Evolutionary conservation across 2,329 filamentous ascomycete species (phyloP).

Genomic region (Trichoderma breve): DNA sequence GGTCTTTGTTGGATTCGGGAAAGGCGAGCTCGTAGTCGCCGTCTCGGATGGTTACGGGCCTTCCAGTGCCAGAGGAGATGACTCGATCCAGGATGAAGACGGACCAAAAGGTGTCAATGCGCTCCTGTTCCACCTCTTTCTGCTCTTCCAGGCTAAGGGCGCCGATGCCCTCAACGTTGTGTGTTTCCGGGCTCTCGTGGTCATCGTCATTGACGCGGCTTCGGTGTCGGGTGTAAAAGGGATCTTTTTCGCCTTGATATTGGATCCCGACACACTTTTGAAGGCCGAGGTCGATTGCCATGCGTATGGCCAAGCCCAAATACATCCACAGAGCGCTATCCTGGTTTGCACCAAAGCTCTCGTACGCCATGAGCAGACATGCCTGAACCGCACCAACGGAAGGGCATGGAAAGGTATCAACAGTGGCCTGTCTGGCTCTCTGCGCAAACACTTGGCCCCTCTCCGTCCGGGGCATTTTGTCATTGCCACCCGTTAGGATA

Average conservation of each 20-base stretch:
- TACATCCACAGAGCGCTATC: slow-evolving; percentile 96
- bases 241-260: slow-evolving; percentile 54
- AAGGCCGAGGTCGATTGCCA: slow-evolving; percentile 76
- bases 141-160: slow-evolving; percentile 50
- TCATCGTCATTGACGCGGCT: slow-evolving; percentile 37
- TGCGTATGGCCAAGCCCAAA: slow-evolving; percentile 79
- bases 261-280: slow-evolving; percentile 76
- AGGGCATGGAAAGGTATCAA: slow-evolving; percentile 79
- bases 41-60: slow-evolving; percentile 78
- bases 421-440: slow-evolving; percentile 76
- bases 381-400: slow-evolving; percentile 82
- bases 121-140: slow-evolving; percentile 71
- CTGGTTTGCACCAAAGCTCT: slow-evolving; percentile 83
- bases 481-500: slow-evolving; percentile 46
- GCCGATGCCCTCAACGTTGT: slow-evolving; percentile 40
- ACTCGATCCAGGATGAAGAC: slow-evolving; percentile 85
- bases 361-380: slow-evolving; percentile 79
- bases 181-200: slow-evolving; percentile 41
- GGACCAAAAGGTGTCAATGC: slow-evolving; percentile 85
- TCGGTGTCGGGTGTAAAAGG: slow-evolving; percentile 47
- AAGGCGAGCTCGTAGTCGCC: slow-evolving; percentile 82
- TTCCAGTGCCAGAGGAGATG: slow-evolving; percentile 82
- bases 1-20: slow-evolving; percentile 48
- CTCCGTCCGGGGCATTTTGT: slow-evolving; percentile 57
- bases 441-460: slow-evolving; percentile 77